A percentile compares a stretch with the other conserved stretches of the same genome.
phyloP scores from a whole-genome alignment of 2,329 filamentous ascomycete species.

The Phaeosphaeriaceae sp. region DNA sequence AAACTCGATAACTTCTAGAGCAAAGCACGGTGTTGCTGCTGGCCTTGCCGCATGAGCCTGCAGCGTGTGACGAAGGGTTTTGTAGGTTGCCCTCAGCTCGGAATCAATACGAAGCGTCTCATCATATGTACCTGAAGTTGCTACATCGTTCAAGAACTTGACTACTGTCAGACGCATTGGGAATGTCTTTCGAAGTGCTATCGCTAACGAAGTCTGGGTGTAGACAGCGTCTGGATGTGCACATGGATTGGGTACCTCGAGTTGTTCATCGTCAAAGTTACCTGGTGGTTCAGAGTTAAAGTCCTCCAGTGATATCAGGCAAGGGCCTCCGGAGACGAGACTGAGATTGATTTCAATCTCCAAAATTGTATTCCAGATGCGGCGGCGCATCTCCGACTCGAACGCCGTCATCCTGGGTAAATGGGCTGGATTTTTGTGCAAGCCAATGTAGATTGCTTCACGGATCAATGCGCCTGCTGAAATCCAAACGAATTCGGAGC shows the following conservation, averaged over 20 bases:
- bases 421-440: slow-evolving; percentile 49
- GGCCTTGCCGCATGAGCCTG: slow-evolving; percentile 3
- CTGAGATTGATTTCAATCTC: slow-evolving; percentile 49
- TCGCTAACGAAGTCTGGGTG: slow-evolving; percentile 46
- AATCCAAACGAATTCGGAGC: slow-evolving; percentile 47
- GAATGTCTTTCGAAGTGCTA: slow-evolving; percentile 47
- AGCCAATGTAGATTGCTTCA: slow-evolving; percentile 49
- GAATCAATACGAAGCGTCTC: slow-evolving; percentile 35
- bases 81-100: slow-evolving; percentile 27
- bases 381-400: slow-evolving; percentile 37
- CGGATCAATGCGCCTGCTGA: slow-evolving; percentile 48
- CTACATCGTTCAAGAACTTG: slow-evolving; percentile 37
- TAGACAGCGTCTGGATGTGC: slow-evolving; percentile 34
- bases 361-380: slow-evolving; percentile 44
- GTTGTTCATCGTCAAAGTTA: slow-evolving; percentile 52
- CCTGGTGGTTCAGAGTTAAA: slow-evolving; percentile 47
- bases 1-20: slow-evolving; percentile 29
- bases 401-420: slow-evolving; percentile 33
- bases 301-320: slow-evolving; percentile 43
- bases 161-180: slow-evolving; percentile 46
- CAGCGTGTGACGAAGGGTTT: slow-evolving; percentile 23
- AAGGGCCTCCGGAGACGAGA: slow-evolving; percentile 45
- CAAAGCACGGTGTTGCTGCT: slow-evolving; percentile 14
- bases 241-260: slow-evolving; percentile 33
- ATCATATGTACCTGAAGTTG: slow-evolving; percentile 30